phyloP scores from a whole-genome alignment of 768 basidiomycete species.

The Postia placenta region DNA sequence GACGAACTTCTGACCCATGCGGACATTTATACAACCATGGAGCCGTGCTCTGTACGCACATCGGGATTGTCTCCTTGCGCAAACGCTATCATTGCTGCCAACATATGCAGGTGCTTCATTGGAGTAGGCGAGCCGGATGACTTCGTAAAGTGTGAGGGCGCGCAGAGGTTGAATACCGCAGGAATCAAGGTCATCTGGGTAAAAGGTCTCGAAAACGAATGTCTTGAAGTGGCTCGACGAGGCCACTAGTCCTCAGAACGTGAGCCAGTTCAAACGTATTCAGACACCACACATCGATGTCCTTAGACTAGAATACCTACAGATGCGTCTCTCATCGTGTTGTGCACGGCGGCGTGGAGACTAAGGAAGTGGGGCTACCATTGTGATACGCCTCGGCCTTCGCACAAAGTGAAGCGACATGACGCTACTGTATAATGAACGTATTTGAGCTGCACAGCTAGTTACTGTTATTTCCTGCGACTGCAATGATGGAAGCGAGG shows the following conservation, averaged over 20 bases:
- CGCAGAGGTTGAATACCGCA: slow-evolving; percentile 58
- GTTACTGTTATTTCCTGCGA: no score
- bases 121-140: slow-evolving; percentile 90
- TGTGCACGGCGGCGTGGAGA: no score
- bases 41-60: slow-evolving; percentile 88
- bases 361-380: no score
- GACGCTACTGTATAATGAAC: no score
- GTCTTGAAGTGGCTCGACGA: slow-evolving; percentile 72
- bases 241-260: slow-evolving; percentile 34
- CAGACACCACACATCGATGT: no score
- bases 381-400: no score
- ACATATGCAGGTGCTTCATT: slow-evolving; percentile 72
- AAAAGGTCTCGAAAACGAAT: slow-evolving; percentile 68
- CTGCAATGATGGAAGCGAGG: no score
- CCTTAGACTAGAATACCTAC: no score
- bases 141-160: slow-evolving; percentile 92
- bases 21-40: slow-evolving; percentile 92
- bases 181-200: slow-evolving; percentile 77
- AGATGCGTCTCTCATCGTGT: no score
- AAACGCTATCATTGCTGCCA: slow-evolving; percentile 69
- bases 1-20: slow-evolving; percentile 47
- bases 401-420: no score
- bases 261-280: no score
- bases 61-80: slow-evolving; percentile 86
- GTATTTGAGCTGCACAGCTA: no score